Evolutionary conservation across 164 flowering plant species (phyloP).

Genomic region (Liquidambar formosana): DNA sequence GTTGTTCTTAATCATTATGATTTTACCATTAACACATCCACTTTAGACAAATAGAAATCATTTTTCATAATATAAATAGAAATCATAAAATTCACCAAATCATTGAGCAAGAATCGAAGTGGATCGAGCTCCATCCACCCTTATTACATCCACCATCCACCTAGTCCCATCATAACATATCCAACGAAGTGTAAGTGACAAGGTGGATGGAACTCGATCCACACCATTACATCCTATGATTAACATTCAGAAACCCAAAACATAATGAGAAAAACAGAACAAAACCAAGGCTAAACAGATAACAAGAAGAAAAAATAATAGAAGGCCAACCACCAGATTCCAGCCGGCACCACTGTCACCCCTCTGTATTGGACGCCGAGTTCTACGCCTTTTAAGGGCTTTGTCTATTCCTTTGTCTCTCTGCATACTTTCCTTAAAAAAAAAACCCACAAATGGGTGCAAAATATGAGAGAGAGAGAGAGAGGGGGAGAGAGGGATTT

Average conservation of each 20-base stretch:
- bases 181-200: too few relatives aligned
- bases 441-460: neutral
- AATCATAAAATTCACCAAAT: too few relatives aligned
- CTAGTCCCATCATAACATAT: too few relatives aligned
- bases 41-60: too few relatives aligned
- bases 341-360: neutral
- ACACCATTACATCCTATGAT: too few relatives aligned
- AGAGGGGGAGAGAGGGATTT: neutral
- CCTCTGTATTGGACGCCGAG: neutral
- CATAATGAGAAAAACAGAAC: neutral
- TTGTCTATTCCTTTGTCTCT: slow-evolving; percentile 1
- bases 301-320: neutral
- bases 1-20: too few relatives aligned
- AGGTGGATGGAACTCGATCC: too few relatives aligned
- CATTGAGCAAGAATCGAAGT: too few relatives aligned
- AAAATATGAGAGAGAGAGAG: neutral
- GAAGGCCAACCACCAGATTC: neutral
- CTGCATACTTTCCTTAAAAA: neutral
- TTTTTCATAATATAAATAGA: too few relatives aligned
- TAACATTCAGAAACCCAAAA: neutral
- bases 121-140: too few relatives aligned
- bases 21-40: too few relatives aligned
- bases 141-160: too few relatives aligned
- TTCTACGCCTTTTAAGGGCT: neutral
- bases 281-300: neutral